These are phyloP conservation scores for Colletotrichum sp. DNA, from an alignment of 2,329 filamentous ascomycete genomes.

Conservation along the genomic window DNA sequence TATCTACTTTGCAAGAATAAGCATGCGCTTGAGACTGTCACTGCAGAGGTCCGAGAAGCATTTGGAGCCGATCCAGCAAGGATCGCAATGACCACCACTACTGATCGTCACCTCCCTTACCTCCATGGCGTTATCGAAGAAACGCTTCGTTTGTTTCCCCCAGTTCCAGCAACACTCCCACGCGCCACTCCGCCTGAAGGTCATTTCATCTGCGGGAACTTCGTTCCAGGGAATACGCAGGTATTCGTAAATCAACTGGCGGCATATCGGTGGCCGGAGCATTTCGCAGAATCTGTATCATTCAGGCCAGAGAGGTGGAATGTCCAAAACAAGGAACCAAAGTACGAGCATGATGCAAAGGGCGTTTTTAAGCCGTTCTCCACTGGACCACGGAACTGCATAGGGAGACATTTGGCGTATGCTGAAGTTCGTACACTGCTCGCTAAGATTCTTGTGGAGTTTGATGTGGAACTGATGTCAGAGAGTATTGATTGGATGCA, in stretches of 20 bases:
- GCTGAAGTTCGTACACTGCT: constrained; percentile 55
- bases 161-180: constrained; percentile 3
- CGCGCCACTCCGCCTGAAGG: neutral
- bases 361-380: constrained; percentile 47
- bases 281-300: constrained; percentile 32
- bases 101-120: constrained; percentile 31
- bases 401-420: constrained; percentile 50
- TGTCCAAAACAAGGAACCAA: neutral
- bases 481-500: constrained; percentile 38
- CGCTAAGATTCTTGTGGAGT: constrained; percentile 51
- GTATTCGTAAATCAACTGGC: constrained; percentile 26
- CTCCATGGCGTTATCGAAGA: constrained; percentile 40
- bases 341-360: constrained; percentile 43
- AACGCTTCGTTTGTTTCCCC: constrained; percentile 40
- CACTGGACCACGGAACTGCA: constrained; percentile 51
- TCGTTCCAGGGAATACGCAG: constrained; percentile 30
- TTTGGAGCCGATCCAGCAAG: constrained; percentile 27
- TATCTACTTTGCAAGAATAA: neutral
- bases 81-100: constrained; percentile 33
- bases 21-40: constrained; percentile 23
- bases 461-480: constrained; percentile 47
- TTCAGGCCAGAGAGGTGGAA: constrained; percentile 52
- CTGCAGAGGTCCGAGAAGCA: constrained; percentile 34
- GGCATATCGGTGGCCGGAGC: constrained; percentile 30
- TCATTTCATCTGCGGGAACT: constrained; percentile 32